Evolutionary conservation across 1,139 yeast genomes (phyloP).

Genomic region (Candida labiduridarum): DNA sequence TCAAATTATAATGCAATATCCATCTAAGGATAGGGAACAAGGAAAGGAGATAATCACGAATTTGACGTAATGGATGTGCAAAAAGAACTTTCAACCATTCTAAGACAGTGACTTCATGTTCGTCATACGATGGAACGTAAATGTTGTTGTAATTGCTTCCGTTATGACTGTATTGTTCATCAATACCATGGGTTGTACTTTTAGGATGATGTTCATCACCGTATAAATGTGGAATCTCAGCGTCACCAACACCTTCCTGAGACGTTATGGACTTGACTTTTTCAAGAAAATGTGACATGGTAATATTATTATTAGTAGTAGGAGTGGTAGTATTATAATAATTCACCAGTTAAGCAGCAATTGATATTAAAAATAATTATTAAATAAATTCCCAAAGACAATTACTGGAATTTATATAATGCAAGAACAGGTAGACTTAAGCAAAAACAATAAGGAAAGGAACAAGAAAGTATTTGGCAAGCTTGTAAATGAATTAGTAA

Average conservation of each 20-base stretch:
- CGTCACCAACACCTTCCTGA: constrained; percentile 18
- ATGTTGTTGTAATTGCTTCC: constrained; percentile 5
- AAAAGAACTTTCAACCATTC: constrained; percentile 46
- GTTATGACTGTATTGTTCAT: constrained; percentile 7
- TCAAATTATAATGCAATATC: constrained; percentile 79
- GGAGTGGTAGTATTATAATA: not conserved
- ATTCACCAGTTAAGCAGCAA: not conserved
- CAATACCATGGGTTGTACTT: not conserved
- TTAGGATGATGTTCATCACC: constrained; percentile 12
- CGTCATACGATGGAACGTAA: constrained; percentile 43
- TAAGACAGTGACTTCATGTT: constrained; percentile 44
- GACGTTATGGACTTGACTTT: constrained; percentile 15
- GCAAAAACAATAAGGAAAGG: not conserved
- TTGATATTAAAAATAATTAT: not conserved
- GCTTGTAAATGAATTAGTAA: too few species aligned
- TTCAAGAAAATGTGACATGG: constrained; percentile 16
- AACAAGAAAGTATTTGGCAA: too few species aligned
- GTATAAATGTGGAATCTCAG: constrained; percentile 23
- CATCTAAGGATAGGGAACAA: constrained; percentile 79
- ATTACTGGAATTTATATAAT: not conserved
- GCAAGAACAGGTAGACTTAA: not conserved
- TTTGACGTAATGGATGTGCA: constrained; percentile 41
- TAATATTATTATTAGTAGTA: not conserved
- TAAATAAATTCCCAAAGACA: not conserved
- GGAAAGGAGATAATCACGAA: constrained; percentile 53